phyloP scores from a whole-genome alignment of 495 filamentous ascomycete genomes.

The Xylaria cubensis region DNA sequence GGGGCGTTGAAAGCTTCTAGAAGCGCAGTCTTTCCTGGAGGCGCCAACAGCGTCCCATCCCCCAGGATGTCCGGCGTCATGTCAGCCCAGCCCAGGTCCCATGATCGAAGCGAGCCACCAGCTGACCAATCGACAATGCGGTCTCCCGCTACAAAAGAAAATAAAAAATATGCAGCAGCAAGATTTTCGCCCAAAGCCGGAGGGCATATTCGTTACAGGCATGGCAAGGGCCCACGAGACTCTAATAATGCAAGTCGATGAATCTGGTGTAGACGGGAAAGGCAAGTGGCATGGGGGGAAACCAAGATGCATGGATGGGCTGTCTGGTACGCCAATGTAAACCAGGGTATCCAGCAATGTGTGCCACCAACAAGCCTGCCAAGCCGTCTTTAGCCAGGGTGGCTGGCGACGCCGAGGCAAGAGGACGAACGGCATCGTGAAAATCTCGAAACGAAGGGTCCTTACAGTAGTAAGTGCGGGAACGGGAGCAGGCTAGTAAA shows the following conservation, averaged over 20 bases:
- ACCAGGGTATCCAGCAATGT: constrained; percentile 12
- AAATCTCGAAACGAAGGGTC: not conserved
- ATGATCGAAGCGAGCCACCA: constrained; percentile 38
- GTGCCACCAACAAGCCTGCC: constrained; percentile 22
- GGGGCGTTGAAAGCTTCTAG: constrained; percentile 39
- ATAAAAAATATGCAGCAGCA: constrained; percentile 30
- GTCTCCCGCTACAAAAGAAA: constrained; percentile 32
- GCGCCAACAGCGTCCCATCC: constrained; percentile 28
- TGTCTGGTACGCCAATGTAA: not conserved
- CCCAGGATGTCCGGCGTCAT: constrained; percentile 13
- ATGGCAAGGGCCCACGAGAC: constrained; percentile 14
- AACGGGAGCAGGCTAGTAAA: constrained; percentile 2
- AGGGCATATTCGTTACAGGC: not conserved
- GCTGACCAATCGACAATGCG: constrained; percentile 38
- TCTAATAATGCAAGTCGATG: constrained; percentile 37
- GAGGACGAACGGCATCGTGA: constrained; percentile 12
- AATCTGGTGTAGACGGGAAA: constrained; percentile 35
- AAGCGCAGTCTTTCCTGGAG: constrained; percentile 30
- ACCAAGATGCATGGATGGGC: constrained; percentile 36
- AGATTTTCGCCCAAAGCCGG: constrained; percentile 25
- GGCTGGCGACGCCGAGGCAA: constrained; percentile 3
- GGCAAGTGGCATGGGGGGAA: constrained; percentile 35
- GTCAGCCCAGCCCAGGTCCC: constrained; percentile 21
- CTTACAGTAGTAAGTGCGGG: not conserved
- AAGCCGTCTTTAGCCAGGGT: constrained; percentile 19